These are phyloP conservation scores for Aegilops longissima DNA, from an alignment of 176 grass and related monocot genomes.

Conservation along the genomic window DNA sequence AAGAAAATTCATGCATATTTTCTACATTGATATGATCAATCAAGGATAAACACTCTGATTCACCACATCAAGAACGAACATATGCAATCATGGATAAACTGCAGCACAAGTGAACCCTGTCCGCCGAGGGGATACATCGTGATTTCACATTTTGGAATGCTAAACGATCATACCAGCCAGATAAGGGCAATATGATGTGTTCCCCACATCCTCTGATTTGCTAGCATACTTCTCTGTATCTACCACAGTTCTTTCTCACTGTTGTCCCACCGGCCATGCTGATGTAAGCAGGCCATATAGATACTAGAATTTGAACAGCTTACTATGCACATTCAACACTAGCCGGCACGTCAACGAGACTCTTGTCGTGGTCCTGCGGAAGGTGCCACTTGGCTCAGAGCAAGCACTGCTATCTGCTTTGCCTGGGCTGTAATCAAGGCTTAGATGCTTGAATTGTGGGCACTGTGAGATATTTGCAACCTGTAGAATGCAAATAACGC, in stretches of 20 bases:
- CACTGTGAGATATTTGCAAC: conserved; percentile 57
- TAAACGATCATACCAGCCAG: not conserved
- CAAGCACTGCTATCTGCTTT: conserved; percentile 11
- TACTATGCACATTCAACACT: conserved; percentile 83
- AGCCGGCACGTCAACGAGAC: conserved; percentile 82
- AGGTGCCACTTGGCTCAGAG: conserved; percentile 42
- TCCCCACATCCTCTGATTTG: not conserved
- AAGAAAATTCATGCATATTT: not conserved
- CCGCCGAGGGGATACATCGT: not conserved
- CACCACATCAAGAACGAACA: not conserved
- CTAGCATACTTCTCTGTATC: not conserved
- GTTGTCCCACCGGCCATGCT: not conserved
- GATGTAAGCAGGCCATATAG: not conserved
- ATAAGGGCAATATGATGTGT: not conserved
- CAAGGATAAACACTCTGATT: not conserved
- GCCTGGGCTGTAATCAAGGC: not conserved
- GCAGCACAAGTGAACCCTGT: not conserved
- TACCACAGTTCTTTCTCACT: not conserved
- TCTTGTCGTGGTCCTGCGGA: conserved; percentile 50
- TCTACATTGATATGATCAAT: not conserved
- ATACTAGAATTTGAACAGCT: conserved; percentile 76
- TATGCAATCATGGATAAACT: not conserved
- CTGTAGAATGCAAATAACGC: conserved; percentile 33
- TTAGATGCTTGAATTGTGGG: conserved; percentile 43
- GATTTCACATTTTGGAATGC: not conserved